Percentiles rank a stretch among this genome's conserved stretches.
These are phyloP conservation scores for Gonium pectorale DNA, from an alignment of 139 green algal species.

Conservation along the genomic window DNA sequence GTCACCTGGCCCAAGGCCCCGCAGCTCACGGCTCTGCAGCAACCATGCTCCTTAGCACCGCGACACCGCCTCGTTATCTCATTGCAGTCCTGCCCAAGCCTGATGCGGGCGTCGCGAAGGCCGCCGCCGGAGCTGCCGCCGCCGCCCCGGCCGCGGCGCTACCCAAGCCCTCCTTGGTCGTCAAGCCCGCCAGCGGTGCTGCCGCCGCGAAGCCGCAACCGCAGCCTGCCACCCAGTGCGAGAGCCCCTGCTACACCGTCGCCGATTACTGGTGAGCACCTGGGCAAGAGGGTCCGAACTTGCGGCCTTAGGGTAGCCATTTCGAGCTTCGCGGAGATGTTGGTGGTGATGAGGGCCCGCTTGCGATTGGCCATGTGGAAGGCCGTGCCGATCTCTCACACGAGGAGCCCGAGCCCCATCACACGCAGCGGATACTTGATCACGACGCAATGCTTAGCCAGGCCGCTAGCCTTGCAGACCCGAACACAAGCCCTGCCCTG, in stretches of 20 bases:
- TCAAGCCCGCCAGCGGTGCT: not conserved
- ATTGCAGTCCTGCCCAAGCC: not conserved
- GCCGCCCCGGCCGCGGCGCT: not conserved
- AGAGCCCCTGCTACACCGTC: conserved; percentile 43
- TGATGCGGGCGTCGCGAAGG: not conserved
- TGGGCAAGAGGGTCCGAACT: not conserved
- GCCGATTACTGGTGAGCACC: conserved; percentile 13
- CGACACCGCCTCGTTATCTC: too few relatives aligned
- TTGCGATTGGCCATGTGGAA: too few relatives aligned
- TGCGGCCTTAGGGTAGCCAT: not conserved
- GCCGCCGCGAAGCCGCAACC: not conserved
- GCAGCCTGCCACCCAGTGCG: conserved; percentile 1
- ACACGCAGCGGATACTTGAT: too few relatives aligned
- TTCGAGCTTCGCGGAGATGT: not conserved
- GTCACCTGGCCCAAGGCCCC: too few relatives aligned
- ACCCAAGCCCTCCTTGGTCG: not conserved
- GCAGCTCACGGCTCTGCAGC: not conserved
- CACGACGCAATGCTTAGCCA: too few relatives aligned
- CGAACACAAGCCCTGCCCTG: too few relatives aligned
- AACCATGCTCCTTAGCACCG: not conserved
- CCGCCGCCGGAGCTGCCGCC: not conserved
- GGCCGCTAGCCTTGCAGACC: too few relatives aligned
- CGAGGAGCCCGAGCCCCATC: too few relatives aligned
- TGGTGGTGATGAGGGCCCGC: too few relatives aligned
- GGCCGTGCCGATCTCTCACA: too few relatives aligned